Conservation (phyloP, 225 moss, liverwort and hornwort genomes). For the Straminergon stramineum region DNA sequence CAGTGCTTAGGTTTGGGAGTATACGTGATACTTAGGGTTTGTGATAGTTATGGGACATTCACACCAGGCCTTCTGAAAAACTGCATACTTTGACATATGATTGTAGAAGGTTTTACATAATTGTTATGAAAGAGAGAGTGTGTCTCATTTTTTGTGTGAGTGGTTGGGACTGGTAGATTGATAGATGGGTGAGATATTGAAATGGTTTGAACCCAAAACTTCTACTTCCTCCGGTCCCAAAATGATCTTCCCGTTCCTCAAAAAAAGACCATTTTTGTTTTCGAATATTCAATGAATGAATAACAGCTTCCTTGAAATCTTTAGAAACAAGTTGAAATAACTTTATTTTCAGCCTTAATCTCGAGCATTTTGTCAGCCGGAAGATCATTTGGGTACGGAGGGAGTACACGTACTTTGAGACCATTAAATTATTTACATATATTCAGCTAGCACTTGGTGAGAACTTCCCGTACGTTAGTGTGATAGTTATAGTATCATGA, state of each 20-base stretch:
- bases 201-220: background rate
- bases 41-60: background rate
- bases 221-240: too few relatives aligned
- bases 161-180: background rate
- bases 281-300: background rate
- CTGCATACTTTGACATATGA: background rate
- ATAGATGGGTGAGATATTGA: background rate
- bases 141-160: background rate
- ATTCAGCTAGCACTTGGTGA: background rate
- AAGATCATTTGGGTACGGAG: background rate
- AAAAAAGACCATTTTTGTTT: background rate
- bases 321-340: too few relatives aligned
- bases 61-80: background rate
- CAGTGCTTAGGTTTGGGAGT: background rate
- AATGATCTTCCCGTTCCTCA: background rate
- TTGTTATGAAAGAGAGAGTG: background rate
- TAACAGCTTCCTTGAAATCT: background rate
- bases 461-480: too few relatives aligned
- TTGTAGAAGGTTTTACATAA: background rate
- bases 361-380: accelerated
- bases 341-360: background rate
- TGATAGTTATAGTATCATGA: background rate
- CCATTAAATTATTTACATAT: background rate
- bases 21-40: background rate
- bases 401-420: too few relatives aligned